phyloP scores from a whole-genome alignment of 768 basidiomycete species.

The Thelephora aurantiotincta region DNA sequence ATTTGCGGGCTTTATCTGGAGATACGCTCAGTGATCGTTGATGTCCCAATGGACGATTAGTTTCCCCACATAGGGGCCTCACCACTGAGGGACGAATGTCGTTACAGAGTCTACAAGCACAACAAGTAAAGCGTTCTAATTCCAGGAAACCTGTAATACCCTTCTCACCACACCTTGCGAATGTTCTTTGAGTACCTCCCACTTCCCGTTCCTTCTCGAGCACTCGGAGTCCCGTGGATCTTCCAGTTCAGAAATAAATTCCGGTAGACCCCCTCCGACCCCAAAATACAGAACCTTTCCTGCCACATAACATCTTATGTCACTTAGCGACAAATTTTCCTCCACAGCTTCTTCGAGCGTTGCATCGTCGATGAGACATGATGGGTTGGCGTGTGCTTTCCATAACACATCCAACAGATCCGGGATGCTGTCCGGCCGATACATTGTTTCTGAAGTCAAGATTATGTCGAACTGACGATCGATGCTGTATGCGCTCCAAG shows the following conservation, averaged over 20 bases:
- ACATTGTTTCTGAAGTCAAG: conserved; percentile 90
- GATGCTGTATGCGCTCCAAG: conserved; percentile 47
- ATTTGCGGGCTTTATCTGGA: too few relatives aligned
- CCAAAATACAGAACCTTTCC: conserved; percentile 93
- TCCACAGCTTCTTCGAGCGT: conserved; percentile 1
- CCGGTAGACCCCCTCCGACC: conserved; percentile 77
- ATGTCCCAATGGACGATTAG: too few relatives aligned
- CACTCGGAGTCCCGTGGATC: conserved; percentile 10
- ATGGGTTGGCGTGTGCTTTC: conserved; percentile 16
- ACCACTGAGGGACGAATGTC: too few relatives aligned
- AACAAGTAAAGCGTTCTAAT: not conserved
- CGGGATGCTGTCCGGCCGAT: conserved; percentile 48
- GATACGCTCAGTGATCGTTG: too few relatives aligned
- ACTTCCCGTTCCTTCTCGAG: conserved; percentile 21
- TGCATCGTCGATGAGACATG: not conserved
- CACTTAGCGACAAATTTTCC: conserved; percentile 1
- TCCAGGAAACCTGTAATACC: conserved; percentile 53
- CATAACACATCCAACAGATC: conserved; percentile 43
- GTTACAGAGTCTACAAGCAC: too few relatives aligned
- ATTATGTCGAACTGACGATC: conserved; percentile 48
- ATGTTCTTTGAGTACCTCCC: conserved; percentile 51
- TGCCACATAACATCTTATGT: conserved; percentile 52
- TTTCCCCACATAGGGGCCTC: too few relatives aligned
- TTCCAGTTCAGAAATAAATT: conserved; percentile 50
- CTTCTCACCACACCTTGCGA: conserved; percentile 58